phyloP scores from a whole-genome alignment of 306 rosid genomes.

The Prinsepia uniflora region DNA sequence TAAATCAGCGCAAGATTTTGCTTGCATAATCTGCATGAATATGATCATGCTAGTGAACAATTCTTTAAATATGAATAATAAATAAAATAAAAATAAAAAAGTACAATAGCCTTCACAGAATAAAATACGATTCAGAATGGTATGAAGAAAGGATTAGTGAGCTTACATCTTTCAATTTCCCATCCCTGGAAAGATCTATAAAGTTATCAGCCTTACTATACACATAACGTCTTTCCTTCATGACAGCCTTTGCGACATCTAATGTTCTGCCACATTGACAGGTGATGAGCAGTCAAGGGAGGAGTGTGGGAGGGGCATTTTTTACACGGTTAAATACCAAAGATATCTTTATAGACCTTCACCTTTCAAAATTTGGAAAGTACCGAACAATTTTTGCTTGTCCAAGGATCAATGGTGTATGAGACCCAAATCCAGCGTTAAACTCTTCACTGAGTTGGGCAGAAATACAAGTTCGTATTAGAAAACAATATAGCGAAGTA shows the following conservation, averaged over 20 bases:
- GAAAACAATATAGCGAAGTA: not conserved
- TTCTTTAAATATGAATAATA: not conserved
- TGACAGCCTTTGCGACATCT: slow-evolving; percentile 66
- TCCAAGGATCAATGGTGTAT: slow-evolving; percentile 89
- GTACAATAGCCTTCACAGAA: not conserved
- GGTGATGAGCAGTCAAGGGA: slow-evolving; percentile 22
- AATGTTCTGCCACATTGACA: slow-evolving; percentile 57
- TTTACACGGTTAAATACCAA: not conserved
- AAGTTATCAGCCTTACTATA: slow-evolving; percentile 60
- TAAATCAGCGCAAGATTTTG: slow-evolving; percentile 87
- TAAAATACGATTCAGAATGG: not conserved
- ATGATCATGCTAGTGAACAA: slow-evolving; percentile 6
- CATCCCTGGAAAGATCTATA: slow-evolving; percentile 65
- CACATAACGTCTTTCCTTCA: slow-evolving; percentile 59
- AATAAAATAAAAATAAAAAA: not conserved
- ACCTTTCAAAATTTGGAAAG: slow-evolving; percentile 83
- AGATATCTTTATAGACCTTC: slow-evolving; percentile 15
- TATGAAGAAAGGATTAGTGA: not conserved
- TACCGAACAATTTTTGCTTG: slow-evolving; percentile 95
- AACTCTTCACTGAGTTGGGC: slow-evolving; percentile 66
- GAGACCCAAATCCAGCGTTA: slow-evolving; percentile 90
- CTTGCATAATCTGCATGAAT: slow-evolving; percentile 61
- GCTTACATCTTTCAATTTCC: slow-evolving; percentile 72
- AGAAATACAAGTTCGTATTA: slow-evolving; percentile 18
- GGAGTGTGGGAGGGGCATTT: not conserved